phyloP scores from a whole-genome alignment of 2,329 filamentous ascomycete species.

The Stylonectria norvegica region DNA sequence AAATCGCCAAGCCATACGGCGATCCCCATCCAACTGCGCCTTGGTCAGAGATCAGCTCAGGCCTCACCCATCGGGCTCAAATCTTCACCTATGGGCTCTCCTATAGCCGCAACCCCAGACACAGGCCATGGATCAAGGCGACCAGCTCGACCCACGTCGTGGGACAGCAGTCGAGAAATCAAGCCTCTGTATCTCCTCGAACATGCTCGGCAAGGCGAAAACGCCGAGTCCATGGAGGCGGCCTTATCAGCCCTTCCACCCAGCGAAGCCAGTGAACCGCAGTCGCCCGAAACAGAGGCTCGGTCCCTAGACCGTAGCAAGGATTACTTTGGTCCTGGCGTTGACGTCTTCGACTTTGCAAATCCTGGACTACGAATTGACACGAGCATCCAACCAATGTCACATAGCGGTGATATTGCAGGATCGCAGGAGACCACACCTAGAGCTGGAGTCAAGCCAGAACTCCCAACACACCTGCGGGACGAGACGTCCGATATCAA shows the following conservation, averaged over 20 bases:
- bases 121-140: constrained; percentile 33
- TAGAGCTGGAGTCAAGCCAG: constrained; percentile 49
- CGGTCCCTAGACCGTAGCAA: constrained; percentile 24
- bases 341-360: constrained; percentile 16
- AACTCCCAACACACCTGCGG: constrained; percentile 15
- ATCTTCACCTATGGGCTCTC: constrained; percentile 38
- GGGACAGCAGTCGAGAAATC: constrained; percentile 66
- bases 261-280: constrained; percentile 42
- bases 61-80: constrained; percentile 40
- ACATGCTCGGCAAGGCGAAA: constrained; percentile 43
- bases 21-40: constrained; percentile 54
- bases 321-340: constrained; percentile 26
- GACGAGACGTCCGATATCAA: constrained; percentile 2
- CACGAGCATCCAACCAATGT: constrained; percentile 33
- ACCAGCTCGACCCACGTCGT: constrained; percentile 53
- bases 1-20: constrained; percentile 56
- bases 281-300: constrained; percentile 34
- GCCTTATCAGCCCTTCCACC: constrained; percentile 50
- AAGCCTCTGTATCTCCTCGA: constrained; percentile 82
- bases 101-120: constrained; percentile 33
- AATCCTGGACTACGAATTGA: constrained; percentile 38
- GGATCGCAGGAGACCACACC: constrained; percentile 68
- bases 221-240: constrained; percentile 25
- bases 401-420: constrained; percentile 44
- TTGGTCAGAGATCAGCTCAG: constrained; percentile 46